Base-by-base conservation (phyloP, 2,329 filamentous ascomycete species). In the Cercospora nicotianae region DNA sequence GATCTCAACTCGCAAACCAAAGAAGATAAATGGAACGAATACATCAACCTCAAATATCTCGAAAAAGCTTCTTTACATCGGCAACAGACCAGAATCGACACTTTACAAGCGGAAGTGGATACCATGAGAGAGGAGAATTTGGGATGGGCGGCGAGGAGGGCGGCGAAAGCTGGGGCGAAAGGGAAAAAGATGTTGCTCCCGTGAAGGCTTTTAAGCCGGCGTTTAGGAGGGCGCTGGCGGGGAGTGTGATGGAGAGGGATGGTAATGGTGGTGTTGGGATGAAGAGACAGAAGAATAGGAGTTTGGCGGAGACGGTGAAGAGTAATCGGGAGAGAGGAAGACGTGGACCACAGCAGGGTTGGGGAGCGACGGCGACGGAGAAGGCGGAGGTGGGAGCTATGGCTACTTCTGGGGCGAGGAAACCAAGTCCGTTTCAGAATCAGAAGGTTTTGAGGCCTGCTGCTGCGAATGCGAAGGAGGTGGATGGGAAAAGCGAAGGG, bases 221-320 rank as follows among this genome's bases (percentile, higher is more conserved):
- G 31, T 64, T 64, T 26, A n/a, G 16, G 31, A 57, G 33, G n/a
- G 62, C 20, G 26, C 18, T 16, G 20, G 28, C 10, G 51, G 51
- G 48, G 31, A 57, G 30, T 64, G 20, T 7, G 51, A 42, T 58
- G 12, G 48, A 28, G 26, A 31, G 23, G 30, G 61, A 23, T 16
- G 60, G 13, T 12, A 7, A 2, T 33, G 60, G 33, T 39, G 33
- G 30, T 9, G 30, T 1, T 9, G 36, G 23, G n/a, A 36, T 23
- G 28, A 62, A 31, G 18, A 45, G 36, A n/a, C 13, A 13, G 31
- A 30, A 10, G 2, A 28, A 9, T n/a, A n/a, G n/a, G 28, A 36
- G 26, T 61, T 45, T 61, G 59, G 59, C 59, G 20, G 59, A 61
- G 23, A 36, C 33, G 6, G 60, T 48, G 26, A 63, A 63, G 60